Evolutionary conservation across 2,329 filamentous ascomycete genomes (phyloP), one percentile per base, ranked within the genome.

Genomic region (Trichoderma sp.): DNA sequence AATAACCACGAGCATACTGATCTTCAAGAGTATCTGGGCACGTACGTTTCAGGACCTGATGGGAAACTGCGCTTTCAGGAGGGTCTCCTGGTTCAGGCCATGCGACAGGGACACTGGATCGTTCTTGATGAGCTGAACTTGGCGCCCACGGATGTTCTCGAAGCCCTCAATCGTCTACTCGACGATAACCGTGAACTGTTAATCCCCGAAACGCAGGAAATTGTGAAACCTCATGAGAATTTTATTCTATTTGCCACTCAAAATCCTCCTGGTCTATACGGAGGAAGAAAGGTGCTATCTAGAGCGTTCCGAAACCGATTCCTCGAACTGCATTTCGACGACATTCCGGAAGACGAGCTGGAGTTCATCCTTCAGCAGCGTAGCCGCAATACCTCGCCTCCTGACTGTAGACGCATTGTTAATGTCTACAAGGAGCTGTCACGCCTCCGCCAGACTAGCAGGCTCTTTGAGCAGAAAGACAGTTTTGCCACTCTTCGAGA

Each of bases 1-100:
- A 99, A 99, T 81, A 99, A 99, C 74, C 96, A 99, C 79, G 96
- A 99, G 77, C 96, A 99, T 76, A 99, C 96, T 0, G 96, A 99
- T 78, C 83, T 99, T 46, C 96, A 99, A 79, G 96, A 99, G 77
- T 99, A 99, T 75, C 83, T 99, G 6, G 96, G 96, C 21, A 97
- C 94, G 0, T 99, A 99, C 74, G 84, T 97, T 1, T 97, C 96
- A 2, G 92, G 90, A 28, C 81, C 89, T 0, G 91, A 97, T 76
- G 96, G 96, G 5, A 92, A 91, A 70, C 84, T 99, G 52, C 87
- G 86, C 13, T 99, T 97, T 75, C 94, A 97, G 77, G 96, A 99
- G 80, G 96, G 96, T 65, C 86, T 98, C 4, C 84, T 99, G 7
- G 95, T 99, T 0, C 92, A 96, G 77, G 96, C 96, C 5, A 88